These are phyloP conservation scores for Posidonia oceanica DNA, from an alignment of 116 monocot species.

Conservation along the genomic window DNA sequence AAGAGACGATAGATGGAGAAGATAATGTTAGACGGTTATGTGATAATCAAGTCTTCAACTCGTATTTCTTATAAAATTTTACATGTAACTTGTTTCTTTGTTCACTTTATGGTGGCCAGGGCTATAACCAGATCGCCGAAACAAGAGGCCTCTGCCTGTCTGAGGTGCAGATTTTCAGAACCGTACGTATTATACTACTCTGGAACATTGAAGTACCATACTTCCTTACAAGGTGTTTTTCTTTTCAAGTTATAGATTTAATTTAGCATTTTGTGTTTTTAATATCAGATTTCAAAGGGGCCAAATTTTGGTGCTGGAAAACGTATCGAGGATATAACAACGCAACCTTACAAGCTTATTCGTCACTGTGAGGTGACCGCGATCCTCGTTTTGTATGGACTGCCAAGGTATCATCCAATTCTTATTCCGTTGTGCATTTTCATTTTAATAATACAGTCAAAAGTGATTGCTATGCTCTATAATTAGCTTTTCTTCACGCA, in stretches of 20 bases:
- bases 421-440: too few species aligned
- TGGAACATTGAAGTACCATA: too few species aligned
- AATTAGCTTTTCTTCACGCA: too few species aligned
- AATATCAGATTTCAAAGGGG: slow-evolving; percentile 41
- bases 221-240: too few species aligned
- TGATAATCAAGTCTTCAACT: too few species aligned
- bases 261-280: too few species aligned
- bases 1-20: slow-evolving; percentile 82
- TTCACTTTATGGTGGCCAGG: slow-evolving; percentile 11
- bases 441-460: too few species aligned
- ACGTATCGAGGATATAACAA: slow-evolving; percentile 36
- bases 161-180: too few species aligned
- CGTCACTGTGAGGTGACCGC: slow-evolving; percentile 66
- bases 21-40: slow-evolving; percentile 12
- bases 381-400: slow-evolving; percentile 67
- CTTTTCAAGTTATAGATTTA: too few species aligned
- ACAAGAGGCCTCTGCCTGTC: slow-evolving; percentile 66
- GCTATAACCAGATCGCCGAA: slow-evolving; percentile 59
- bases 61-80: too few species aligned
- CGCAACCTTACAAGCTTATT: slow-evolving; percentile 50
- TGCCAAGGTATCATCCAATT: slow-evolving; percentile 46
- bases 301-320: slow-evolving; percentile 51
- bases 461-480: too few species aligned
- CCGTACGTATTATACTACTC: too few species aligned
- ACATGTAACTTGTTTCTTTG: background rate